Base-by-base conservation (phyloP, 768 basidiomycete species). In the Mycena haematopus region DNA sequence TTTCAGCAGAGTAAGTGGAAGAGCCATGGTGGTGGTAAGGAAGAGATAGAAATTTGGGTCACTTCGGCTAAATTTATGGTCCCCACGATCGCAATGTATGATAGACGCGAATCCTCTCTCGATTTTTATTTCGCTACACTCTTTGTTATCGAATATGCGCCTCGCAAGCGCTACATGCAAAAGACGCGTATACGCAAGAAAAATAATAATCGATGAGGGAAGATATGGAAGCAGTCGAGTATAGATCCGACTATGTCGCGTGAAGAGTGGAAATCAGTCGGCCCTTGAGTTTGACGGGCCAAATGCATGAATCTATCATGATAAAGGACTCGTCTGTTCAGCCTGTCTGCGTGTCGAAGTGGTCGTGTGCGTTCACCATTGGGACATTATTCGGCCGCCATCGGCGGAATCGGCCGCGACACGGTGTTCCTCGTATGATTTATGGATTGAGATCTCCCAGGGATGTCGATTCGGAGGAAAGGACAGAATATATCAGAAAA, bases 1-100 rank as follows among this genome's bases (percentile, higher is more conserved):
- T 80, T 84, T 50, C 14, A 64, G 59, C 40, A 24, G 22, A 14
- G 5, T 22, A 14, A 45, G 10, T 11, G 14, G 6, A n/a, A 7
- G n/a, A 42, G 44, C 15, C 44, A 45, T 45, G 44, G 44, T 45
- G 42, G 42, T 42, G 44, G 44, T 45, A 5, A 9, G 44, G 22
- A 21, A n/a, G 44, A 24, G 22, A 45, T 21, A 45, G 44, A n/a
- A 21, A 10, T 45, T 45, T 45, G 44, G 21, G 22, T 45, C 44
- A 45, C 44, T 21, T 6, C 7, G 10, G 42, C 42, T 42, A 42
- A 22, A 45, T 24, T 45, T 22, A 45, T 45, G 6, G n/a, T n/a
- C n/a, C 21, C 36, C 29, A 31, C 29, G 29, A 31, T 42, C 17
- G 40, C 15, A n/a, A n/a, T n/a, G n/a, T n/a, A n/a, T n/a, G n/a